phyloP scores from a whole-genome alignment of 805 yeast genomes.

The Ogataea saltuana region DNA sequence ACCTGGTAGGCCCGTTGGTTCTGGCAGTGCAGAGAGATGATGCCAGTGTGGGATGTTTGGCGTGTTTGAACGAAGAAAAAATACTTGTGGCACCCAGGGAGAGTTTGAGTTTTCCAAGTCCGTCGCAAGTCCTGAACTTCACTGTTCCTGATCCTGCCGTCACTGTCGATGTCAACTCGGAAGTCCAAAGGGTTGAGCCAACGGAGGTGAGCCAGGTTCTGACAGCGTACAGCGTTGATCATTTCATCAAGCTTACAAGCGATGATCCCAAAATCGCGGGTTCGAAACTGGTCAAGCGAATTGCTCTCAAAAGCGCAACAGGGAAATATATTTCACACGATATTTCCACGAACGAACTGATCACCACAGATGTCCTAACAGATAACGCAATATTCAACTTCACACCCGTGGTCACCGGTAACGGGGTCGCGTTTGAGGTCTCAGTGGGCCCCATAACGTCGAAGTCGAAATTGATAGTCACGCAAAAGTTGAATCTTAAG shows the following conservation, averaged over 20 bases:
- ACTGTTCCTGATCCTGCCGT: conserved; percentile 15
- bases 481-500: conserved; percentile 21
- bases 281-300: conserved; percentile 9
- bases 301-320: conserved; percentile 28
- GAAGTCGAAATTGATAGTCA: conserved; percentile 23
- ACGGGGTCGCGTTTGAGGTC: conserved; percentile 11
- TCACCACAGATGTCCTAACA: conserved; percentile 31
- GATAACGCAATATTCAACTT: conserved; percentile 31
- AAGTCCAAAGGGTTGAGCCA: conserved; percentile 31
- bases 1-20: conserved; percentile 32
- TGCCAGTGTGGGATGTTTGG: conserved; percentile 18
- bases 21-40: conserved; percentile 17
- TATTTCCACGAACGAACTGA: conserved; percentile 15
- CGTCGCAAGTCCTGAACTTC: conserved; percentile 24
- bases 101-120: not conserved
- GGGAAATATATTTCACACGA: conserved; percentile 30
- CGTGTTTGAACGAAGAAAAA: conserved; percentile 15
- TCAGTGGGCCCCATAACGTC: conserved; percentile 21
- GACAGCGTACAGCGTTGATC: conserved; percentile 25
- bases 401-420: not conserved
- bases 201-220: conserved; percentile 30
- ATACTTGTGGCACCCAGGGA: conserved; percentile 9
- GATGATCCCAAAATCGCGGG: conserved; percentile 1
- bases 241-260: conserved; percentile 17
- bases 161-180: conserved; percentile 8